Percentiles rank a stretch among this genome's conserved stretches.
These are phyloP conservation scores for Rasamsonia emersonii DNA, from an alignment of 2,329 filamentous ascomycete genomes.

Conservation along the genomic window DNA sequence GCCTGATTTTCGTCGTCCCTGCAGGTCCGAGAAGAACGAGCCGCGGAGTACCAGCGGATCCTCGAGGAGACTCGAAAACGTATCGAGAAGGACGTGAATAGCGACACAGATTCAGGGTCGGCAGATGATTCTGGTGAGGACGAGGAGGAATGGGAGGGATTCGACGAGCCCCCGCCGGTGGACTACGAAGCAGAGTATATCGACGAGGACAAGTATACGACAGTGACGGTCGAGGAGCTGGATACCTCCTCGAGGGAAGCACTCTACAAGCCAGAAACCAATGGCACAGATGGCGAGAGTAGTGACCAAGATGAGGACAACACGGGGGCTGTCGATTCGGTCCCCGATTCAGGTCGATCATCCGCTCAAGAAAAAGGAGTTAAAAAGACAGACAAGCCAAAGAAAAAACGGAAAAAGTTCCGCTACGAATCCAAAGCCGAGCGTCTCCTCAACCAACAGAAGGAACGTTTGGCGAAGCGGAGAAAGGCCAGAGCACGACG, in stretches of 20 bases:
- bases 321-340: conserved; percentile 16
- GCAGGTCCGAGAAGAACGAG: conserved; percentile 76
- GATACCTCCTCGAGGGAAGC: conserved; percentile 69
- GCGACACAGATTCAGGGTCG: conserved; percentile 24
- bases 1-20: neutral
- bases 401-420: conserved; percentile 86
- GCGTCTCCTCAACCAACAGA: conserved; percentile 52
- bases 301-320: conserved; percentile 20
- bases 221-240: conserved; percentile 86
- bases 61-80: conserved; percentile 66
- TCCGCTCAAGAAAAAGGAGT: conserved; percentile 43
- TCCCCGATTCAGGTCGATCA: conserved; percentile 19
- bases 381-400: conserved; percentile 44
- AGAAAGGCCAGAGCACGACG: conserved; percentile 55
- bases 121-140: conserved; percentile 30
- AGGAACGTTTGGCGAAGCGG: conserved; percentile 61
- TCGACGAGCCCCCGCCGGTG: conserved; percentile 47
- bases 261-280: conserved; percentile 47
- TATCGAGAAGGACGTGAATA: conserved; percentile 54
- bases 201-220: conserved; percentile 92
- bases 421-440: conserved; percentile 86
- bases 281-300: conserved; percentile 18
- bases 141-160: conserved; percentile 56
- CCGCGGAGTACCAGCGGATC: conserved; percentile 71
- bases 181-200: conserved; percentile 90